These are phyloP conservation scores for Thamnidium elegans DNA, from an alignment of 192 early-diverging fungal genomes.

Conservation along the genomic window DNA sequence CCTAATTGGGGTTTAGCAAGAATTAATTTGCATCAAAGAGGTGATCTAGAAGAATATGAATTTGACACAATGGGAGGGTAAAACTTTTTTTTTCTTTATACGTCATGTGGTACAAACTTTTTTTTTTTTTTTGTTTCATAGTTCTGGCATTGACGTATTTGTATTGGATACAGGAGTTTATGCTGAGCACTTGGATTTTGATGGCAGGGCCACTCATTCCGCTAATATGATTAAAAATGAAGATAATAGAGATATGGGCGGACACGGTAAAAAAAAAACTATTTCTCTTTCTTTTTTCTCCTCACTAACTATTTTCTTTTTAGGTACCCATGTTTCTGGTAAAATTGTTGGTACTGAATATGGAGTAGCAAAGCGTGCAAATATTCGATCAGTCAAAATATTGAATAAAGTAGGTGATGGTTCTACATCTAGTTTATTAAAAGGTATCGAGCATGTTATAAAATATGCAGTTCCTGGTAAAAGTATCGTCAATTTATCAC, in stretches of 20 bases:
- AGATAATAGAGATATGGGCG: conserved; percentile 36
- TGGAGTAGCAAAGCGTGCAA: conserved; percentile 66
- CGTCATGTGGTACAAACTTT: not conserved
- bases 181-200: conserved; percentile 48
- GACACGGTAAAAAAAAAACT: conserved; percentile 39
- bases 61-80: conserved; percentile 62
- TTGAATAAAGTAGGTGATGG: conserved; percentile 53
- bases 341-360: conserved; percentile 40
- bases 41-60: conserved; percentile 44
- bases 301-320: not conserved
- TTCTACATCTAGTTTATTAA: conserved; percentile 46
- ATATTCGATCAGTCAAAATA: conserved; percentile 57
- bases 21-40: conserved; percentile 37
- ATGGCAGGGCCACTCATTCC: conserved; percentile 39
- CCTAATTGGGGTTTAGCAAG: conserved; percentile 52
- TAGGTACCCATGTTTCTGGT: conserved; percentile 30
- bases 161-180: conserved; percentile 64
- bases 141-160: conserved; percentile 55
- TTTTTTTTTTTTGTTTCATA: not conserved
- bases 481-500: conserved; percentile 56
- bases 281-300: not conserved
- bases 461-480: conserved; percentile 28
- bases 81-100: not conserved
- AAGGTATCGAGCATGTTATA: conserved; percentile 24
- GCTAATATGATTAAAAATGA: conserved; percentile 39